A percentile compares a stretch with the other conserved stretches of the same genome.
Evolutionary conservation across 768 basidiomycete genomes (phyloP).

Genomic region (Solioccasus polychromus): DNA sequence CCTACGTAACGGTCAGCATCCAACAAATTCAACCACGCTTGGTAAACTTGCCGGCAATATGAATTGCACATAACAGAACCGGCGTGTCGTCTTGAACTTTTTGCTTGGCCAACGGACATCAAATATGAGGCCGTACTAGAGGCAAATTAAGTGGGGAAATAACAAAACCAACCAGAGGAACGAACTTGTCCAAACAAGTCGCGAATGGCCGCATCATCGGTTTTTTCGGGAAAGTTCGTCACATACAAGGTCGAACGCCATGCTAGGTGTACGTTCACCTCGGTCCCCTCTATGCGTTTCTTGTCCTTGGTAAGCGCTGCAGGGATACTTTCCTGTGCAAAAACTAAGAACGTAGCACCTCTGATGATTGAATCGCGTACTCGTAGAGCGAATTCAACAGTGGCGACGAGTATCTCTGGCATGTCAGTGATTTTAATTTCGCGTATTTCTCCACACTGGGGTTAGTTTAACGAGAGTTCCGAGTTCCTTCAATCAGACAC

Average conservation of each 20-base stretch:
- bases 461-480: constrained; percentile 5
- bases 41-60: constrained; percentile 65
- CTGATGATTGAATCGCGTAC: constrained; percentile 19
- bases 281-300: constrained; percentile 72
- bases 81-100: constrained; percentile 85
- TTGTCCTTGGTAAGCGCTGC: constrained; percentile 93
- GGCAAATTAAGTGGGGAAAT: constrained; percentile 2
- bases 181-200: constrained; percentile 75
- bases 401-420: constrained; percentile 62
- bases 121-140: constrained; percentile 84
- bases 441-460: constrained; percentile 82
- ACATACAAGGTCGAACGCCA: constrained; percentile 95
- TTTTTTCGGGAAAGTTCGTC: constrained; percentile 89
- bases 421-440: constrained; percentile 78
- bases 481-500: constrained; percentile 21
- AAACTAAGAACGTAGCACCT: background rate
- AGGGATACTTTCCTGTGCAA: constrained; percentile 69
- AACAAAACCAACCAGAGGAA: background rate
- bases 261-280: constrained; percentile 83
- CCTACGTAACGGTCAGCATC: constrained; percentile 34
- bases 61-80: constrained; percentile 95
- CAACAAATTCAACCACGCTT: background rate
- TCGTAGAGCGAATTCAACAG: constrained; percentile 80
- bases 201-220: constrained; percentile 75
- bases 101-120: constrained; percentile 98